A percentile compares a stretch with the other conserved stretches of the same genome.
These are phyloP conservation scores for Bonia amplexicaulis DNA, from an alignment of 176 grass and related monocot species.

Conservation along the genomic window DNA sequence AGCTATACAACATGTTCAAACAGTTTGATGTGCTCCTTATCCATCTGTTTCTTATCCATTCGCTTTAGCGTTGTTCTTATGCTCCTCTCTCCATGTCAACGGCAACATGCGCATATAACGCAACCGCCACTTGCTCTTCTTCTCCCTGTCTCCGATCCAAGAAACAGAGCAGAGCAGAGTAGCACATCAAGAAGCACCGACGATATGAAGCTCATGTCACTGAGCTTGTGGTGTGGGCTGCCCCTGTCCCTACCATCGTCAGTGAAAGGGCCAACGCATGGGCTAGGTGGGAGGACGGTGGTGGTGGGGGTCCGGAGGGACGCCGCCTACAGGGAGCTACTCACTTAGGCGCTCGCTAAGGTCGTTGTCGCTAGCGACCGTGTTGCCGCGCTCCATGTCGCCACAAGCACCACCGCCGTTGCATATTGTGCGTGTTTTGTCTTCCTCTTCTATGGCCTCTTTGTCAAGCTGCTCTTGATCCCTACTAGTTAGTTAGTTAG, in stretches of 20 bases:
- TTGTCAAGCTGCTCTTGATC: too few species aligned
- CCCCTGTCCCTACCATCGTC: background rate
- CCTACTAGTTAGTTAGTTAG: too few species aligned
- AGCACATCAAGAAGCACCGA: too few species aligned
- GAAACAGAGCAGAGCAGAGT: background rate
- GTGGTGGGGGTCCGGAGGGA: slow-evolving; percentile 58
- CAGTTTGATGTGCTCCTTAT: too few species aligned
- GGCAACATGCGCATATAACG: slow-evolving; percentile 19
- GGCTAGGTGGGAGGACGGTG: slow-evolving; percentile 38
- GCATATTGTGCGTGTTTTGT: too few species aligned
- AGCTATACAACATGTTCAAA: too few species aligned
- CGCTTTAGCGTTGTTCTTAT: too few species aligned
- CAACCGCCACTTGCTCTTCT: background rate
- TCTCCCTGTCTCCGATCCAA: background rate
- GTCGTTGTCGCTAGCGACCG: slow-evolving; percentile 55
- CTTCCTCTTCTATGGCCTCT: too few species aligned
- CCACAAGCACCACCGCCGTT: background rate
- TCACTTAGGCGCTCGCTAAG: too few species aligned
- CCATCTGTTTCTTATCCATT: too few species aligned
- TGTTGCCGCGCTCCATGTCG: slow-evolving; percentile 66
- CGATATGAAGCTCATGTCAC: slow-evolving; percentile 29
- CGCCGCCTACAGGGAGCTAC: too few species aligned
- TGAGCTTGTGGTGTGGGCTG: background rate
- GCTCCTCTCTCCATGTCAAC: background rate
- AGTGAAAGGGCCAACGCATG: background rate